Evolutionary conservation across 768 basidiomycete genomes (phyloP), one percentile per base, ranked within the genome.

Genomic region (Tricholoma sp.): DNA sequence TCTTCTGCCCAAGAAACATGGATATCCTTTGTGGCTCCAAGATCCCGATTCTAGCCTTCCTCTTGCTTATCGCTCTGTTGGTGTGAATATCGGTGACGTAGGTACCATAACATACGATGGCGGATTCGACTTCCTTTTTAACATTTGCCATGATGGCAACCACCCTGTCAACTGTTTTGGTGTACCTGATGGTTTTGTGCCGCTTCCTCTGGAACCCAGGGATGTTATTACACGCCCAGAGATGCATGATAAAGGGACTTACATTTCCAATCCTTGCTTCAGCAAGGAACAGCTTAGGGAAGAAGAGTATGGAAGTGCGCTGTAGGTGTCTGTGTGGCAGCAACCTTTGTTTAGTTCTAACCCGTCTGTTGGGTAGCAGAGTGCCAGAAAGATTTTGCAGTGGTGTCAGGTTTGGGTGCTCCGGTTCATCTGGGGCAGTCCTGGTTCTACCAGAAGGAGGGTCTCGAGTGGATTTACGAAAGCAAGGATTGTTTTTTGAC

Each of bases 1-100:
- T 22, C 59, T 62, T 14, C 61, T 64, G 16, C 22, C 52, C 22
- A 60, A 65, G 41, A 63, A 66, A 37, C 66, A 68, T n/a, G n/a
- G n/a, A n/a, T n/a, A n/a, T n/a, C n/a, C n/a, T n/a, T n/a, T n/a
- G n/a, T n/a, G n/a, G n/a, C 5, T 71, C 71, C 1, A 73, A 32
- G 69, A 73, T 49, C 67, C 67, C 12, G 64, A 65, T 22, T 60
- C 55, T 18, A 63, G 57, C 31, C 39, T 41, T 18, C 63, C 65
- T 18, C 53, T 56, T 3, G 45, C 52, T 9, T 65, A 68, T 57
- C 60, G 62, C 51, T 59, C 57, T n/a, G n/a, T n/a, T 24, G 59
- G 60, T 34, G n/a, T n/a, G n/a, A n/a, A n/a, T n/a, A n/a, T n/a
- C n/a, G n/a, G n/a, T n/a, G n/a, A n/a, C n/a, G n/a, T n/a, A n/a